Conservation (phyloP, 495 filamentous ascomycete species). For the Penicillium parvum region DNA sequence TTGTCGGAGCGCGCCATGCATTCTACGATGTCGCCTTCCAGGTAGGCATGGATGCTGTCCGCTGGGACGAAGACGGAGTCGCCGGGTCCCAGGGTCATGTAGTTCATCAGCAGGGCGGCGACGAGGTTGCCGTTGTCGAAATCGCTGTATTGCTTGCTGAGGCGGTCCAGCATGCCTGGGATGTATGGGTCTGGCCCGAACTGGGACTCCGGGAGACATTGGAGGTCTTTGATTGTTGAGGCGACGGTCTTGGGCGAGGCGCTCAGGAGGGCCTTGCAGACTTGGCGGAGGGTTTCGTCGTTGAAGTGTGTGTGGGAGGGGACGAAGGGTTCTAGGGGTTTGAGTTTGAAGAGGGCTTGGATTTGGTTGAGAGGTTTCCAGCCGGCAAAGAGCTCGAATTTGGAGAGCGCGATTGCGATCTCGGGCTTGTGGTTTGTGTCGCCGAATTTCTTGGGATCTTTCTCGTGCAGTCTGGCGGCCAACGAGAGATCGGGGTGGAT, state of each 20-base stretch:
- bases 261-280: constrained; percentile 54
- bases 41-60: constrained; percentile 74
- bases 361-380: constrained; percentile 66
- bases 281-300: constrained; percentile 55
- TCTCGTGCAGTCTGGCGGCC: constrained; percentile 55
- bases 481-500: constrained; percentile 70
- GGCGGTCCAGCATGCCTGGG: constrained; percentile 56
- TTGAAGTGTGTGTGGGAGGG: constrained; percentile 47
- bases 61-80: constrained; percentile 72
- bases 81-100: constrained; percentile 57
- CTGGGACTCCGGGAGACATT: constrained; percentile 37
- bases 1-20: constrained; percentile 84
- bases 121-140: constrained; percentile 56
- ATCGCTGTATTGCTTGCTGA: constrained; percentile 59
- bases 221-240: constrained; percentile 47
- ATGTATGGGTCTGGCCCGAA: constrained; percentile 57
- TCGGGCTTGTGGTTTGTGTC: constrained; percentile 82
- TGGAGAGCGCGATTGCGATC: constrained; percentile 70
- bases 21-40: constrained; percentile 76
- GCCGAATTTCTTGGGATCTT: constrained; percentile 61
- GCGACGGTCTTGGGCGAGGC: constrained; percentile 49
- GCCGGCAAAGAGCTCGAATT: constrained; percentile 75
- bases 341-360: constrained; percentile 52
- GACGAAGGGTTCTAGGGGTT: constrained; percentile 51
- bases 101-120: constrained; percentile 69